Evolutionary conservation across 495 filamentous ascomycete genomes (phyloP).

Genomic region (Penicillium pancosmium): DNA sequence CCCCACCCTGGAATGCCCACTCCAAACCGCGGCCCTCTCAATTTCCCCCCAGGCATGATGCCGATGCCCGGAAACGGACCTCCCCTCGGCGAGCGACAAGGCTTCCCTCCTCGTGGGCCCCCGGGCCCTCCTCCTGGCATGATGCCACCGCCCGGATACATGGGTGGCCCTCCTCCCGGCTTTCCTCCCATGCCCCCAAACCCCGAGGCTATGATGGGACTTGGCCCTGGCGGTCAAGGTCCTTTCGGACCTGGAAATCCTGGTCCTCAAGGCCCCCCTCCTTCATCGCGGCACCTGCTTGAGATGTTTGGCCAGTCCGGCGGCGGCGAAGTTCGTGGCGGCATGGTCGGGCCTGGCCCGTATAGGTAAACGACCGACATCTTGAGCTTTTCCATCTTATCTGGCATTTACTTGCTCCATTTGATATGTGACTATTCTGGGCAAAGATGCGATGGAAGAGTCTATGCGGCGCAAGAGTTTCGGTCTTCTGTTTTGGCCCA

Average conservation of each 20-base stretch:
- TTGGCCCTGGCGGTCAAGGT: slow-evolving; percentile 37
- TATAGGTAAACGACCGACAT: slow-evolving; percentile 30
- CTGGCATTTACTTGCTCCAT: slow-evolving; percentile 12
- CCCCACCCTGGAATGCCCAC: slow-evolving; percentile 52
- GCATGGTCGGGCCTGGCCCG: slow-evolving; percentile 47
- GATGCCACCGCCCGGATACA: slow-evolving; percentile 56
- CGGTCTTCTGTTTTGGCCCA: slow-evolving; percentile 9
- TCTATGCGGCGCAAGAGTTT: slow-evolving; percentile 7
- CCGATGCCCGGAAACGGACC: slow-evolving; percentile 44
- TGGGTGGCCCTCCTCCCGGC: slow-evolving; percentile 48
- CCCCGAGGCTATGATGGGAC: slow-evolving; percentile 46
- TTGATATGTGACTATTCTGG: slow-evolving; percentile 17
- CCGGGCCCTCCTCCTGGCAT: slow-evolving; percentile 51
- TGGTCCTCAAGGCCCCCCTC: slow-evolving; percentile 44
- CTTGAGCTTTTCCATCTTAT: background rate
- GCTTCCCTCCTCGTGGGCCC: slow-evolving; percentile 46
- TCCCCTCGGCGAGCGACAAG: slow-evolving; percentile 41
- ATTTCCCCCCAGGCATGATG: slow-evolving; percentile 49
- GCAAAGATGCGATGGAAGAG: slow-evolving; percentile 16
- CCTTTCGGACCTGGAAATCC: slow-evolving; percentile 44
- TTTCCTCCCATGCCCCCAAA: slow-evolving; percentile 51
- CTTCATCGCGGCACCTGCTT: slow-evolving; percentile 47
- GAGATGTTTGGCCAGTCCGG: slow-evolving; percentile 52
- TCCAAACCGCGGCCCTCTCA: slow-evolving; percentile 42
- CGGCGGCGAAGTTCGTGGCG: slow-evolving; percentile 39